Conservation (phyloP, 352 stramenopile genomes). For the Globisporangium uncinulatum region DNA sequence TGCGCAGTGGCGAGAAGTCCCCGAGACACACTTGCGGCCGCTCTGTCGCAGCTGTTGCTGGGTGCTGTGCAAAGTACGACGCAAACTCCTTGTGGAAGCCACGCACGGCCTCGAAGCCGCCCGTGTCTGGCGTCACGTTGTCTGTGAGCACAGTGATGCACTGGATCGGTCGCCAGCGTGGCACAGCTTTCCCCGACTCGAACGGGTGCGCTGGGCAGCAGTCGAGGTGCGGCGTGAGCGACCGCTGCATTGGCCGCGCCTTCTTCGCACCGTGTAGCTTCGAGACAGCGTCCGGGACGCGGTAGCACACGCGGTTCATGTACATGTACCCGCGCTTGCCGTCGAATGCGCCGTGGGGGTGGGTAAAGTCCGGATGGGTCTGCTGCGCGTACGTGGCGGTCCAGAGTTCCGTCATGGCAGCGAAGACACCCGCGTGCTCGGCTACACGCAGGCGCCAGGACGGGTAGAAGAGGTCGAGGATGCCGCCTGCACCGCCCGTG, state of each 20-base stretch:
- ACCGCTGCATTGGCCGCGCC: conserved; percentile 77
- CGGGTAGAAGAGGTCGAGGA: conserved; percentile 88
- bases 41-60: conserved; percentile 10
- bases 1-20: conserved; percentile 83
- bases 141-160: conserved; percentile 82
- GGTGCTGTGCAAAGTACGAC: conserved; percentile 30
- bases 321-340: conserved; percentile 80
- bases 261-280: conserved; percentile 57
- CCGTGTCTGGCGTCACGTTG: conserved; percentile 59
- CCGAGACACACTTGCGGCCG: conserved; percentile 79
- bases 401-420: conserved; percentile 83
- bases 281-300: conserved; percentile 64
- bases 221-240: conserved; percentile 84
- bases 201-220: conserved; percentile 78
- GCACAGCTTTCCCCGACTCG: conserved; percentile 60
- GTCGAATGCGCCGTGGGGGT: conserved; percentile 71
- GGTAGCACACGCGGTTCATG: conserved; percentile 84
- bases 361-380: conserved; percentile 51
- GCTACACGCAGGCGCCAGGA: conserved; percentile 81
- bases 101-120: conserved; percentile 81
- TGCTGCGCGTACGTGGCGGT: conserved; percentile 53
- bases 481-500: conserved; percentile 81
- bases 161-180: conserved; percentile 86
- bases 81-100: conserved; percentile 87
- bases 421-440: conserved; percentile 64